phyloP scores from a whole-genome alignment of 192 early-diverging fungal species.

The Coemansia sp. region DNA sequence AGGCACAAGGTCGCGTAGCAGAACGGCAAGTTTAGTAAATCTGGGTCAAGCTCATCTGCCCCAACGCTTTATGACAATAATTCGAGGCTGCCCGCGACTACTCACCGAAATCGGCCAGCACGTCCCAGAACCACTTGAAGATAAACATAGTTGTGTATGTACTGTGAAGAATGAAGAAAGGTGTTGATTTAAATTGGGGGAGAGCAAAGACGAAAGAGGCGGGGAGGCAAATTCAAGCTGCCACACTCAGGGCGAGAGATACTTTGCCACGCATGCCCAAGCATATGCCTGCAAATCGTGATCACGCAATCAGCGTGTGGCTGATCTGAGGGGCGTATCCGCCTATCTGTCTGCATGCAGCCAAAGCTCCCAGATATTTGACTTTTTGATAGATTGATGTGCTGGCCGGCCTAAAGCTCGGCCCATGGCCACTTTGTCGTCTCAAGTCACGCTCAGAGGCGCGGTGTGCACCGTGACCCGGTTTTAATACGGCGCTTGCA shows the following conservation, averaged over 20 bases:
- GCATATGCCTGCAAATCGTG: background rate
- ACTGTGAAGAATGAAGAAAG: background rate
- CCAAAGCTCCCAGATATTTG: background rate
- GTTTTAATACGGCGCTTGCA: background rate
- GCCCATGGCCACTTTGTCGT: background rate
- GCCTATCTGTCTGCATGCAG: background rate
- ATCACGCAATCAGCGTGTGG: background rate
- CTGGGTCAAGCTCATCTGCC: background rate
- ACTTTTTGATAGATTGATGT: background rate
- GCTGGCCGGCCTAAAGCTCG: background rate
- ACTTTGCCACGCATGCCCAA: background rate
- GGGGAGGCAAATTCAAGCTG: background rate
- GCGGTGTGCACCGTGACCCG: background rate
- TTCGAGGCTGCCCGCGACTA: constrained; percentile 1
- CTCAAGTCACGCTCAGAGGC: background rate
- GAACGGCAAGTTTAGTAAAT: background rate
- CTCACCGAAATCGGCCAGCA: constrained; percentile 86
- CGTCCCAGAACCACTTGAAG: constrained; percentile 97
- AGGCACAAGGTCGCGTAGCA: background rate
- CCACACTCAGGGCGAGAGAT: background rate
- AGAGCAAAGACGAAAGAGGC: background rate
- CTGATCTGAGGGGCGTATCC: background rate
- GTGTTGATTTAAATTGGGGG: background rate
- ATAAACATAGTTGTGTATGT: constrained; percentile 75
- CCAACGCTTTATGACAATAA: background rate